These are phyloP conservation scores for Geopyxis carbonaria DNA, from an alignment of 495 filamentous ascomycete genomes.

Conservation along the genomic window DNA sequence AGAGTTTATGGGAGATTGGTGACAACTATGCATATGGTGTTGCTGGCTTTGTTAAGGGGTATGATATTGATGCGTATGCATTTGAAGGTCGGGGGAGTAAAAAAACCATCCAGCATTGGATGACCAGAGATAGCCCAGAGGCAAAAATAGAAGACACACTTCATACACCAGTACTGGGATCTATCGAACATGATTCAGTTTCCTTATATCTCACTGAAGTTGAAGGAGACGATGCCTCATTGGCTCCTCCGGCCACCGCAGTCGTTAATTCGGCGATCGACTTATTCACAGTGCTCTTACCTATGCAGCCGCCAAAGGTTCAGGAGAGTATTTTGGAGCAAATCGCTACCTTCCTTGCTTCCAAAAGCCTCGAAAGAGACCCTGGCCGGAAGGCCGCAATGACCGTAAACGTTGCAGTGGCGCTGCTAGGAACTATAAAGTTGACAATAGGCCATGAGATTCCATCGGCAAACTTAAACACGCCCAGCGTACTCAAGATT, in stretches of 20 bases:
- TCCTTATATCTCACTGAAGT: constrained; percentile 49
- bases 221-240: constrained; percentile 30
- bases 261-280: constrained; percentile 87
- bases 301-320: constrained; percentile 71
- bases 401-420: constrained; percentile 72
- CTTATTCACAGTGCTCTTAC: constrained; percentile 77
- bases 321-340: constrained; percentile 94
- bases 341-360: constrained; percentile 67
- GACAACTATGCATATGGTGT: constrained; percentile 93
- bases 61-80: constrained; percentile 48
- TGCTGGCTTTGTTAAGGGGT: constrained; percentile 64
- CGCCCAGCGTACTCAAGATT: constrained; percentile 62
- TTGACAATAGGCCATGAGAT: constrained; percentile 65
- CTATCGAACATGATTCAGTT: constrained; percentile 79
- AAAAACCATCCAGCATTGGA: constrained; percentile 37
- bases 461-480: constrained; percentile 53
- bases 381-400: constrained; percentile 77
- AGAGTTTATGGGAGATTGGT: constrained; percentile 82
- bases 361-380: constrained; percentile 63
- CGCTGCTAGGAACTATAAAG: constrained; percentile 62
- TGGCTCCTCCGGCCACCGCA: constrained; percentile 78
- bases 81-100: constrained; percentile 39
- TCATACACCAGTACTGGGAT: constrained; percentile 35
- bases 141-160: constrained; percentile 49
- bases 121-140: constrained; percentile 46